Evolutionary conservation across 73 alveolate species (phyloP).

Genomic region (Paramecium primaurelia): DNA sequence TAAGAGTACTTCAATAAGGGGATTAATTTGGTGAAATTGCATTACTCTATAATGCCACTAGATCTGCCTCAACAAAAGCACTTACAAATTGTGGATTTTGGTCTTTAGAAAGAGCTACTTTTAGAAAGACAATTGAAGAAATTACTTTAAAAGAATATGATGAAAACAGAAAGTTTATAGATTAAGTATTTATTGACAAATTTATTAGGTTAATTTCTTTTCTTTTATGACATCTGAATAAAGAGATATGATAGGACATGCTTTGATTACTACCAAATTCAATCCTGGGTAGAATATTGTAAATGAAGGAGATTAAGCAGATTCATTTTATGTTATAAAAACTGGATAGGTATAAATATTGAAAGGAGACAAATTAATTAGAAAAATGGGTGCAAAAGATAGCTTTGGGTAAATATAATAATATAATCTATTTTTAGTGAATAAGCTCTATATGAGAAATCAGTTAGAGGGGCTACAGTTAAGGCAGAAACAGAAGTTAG

Average conservation of each 20-base stretch:
- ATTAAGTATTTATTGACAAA: background rate
- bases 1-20: conserved; percentile 73
- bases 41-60: conserved; percentile 90
- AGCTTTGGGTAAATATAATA: conserved; percentile 37
- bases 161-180: conserved; percentile 56
- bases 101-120: conserved; percentile 89
- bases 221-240: conserved; percentile 56
- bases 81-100: conserved; percentile 76
- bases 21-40: conserved; percentile 98
- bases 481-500: conserved; percentile 63
- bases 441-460: conserved; percentile 52
- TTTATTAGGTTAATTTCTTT: conserved; percentile 31
- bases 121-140: conserved; percentile 81
- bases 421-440: background rate
- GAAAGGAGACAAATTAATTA: conserved; percentile 37
- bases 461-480: conserved; percentile 58
- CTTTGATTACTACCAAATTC: conserved; percentile 51
- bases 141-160: conserved; percentile 70
- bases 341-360: conserved; percentile 52
- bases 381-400: conserved; percentile 56
- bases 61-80: conserved; percentile 95
- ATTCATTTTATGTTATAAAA: conserved; percentile 55
- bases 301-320: conserved; percentile 62
- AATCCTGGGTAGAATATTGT: conserved; percentile 53
- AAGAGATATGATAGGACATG: conserved; percentile 53